These are phyloP conservation scores for Colletotrichum cereale DNA, from an alignment of 2,329 filamentous ascomycete species.

Conservation along the genomic window DNA sequence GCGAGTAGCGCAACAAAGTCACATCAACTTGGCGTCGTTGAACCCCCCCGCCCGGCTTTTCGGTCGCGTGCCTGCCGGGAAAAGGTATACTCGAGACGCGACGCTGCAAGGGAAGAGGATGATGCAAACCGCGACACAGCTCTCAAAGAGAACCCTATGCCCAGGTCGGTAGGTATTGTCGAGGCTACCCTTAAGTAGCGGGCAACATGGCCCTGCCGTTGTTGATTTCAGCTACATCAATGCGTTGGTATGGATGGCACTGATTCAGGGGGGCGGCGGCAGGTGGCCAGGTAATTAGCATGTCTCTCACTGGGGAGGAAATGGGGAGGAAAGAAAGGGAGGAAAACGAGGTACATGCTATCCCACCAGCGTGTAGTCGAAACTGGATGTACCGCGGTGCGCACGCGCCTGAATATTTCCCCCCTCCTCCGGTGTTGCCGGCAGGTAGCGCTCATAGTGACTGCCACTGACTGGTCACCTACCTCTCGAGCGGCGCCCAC, in stretches of 20 bases:
- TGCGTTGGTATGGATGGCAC: slow-evolving; percentile 11
- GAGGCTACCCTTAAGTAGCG: too few species aligned
- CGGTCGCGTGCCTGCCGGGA: background rate
- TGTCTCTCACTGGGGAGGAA: too few species aligned
- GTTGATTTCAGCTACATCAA: slow-evolving; percentile 5
- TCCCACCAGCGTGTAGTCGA: background rate
- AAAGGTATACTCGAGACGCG: background rate
- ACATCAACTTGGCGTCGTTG: background rate
- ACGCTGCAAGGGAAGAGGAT: background rate
- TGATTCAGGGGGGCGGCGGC: slow-evolving; percentile 8
- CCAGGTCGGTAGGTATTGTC: background rate
- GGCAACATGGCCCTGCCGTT: background rate
- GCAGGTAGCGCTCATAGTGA: slow-evolving; percentile 3
- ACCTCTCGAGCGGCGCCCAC: background rate
- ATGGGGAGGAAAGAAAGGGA: background rate
- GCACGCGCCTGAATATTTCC: background rate
- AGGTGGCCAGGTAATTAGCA: background rate
- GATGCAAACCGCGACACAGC: background rate
- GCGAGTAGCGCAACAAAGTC: background rate
- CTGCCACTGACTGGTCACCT: too few species aligned
- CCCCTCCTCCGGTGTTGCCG: slow-evolving; percentile 23
- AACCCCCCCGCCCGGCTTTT: background rate
- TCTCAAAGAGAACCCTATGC: too few species aligned
- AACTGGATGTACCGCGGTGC: slow-evolving; percentile 1
- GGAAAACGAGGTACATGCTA: slow-evolving; percentile 5